phyloP scores from a whole-genome alignment of 495 filamentous ascomycete species.

The Neurospora sublineolata region DNA sequence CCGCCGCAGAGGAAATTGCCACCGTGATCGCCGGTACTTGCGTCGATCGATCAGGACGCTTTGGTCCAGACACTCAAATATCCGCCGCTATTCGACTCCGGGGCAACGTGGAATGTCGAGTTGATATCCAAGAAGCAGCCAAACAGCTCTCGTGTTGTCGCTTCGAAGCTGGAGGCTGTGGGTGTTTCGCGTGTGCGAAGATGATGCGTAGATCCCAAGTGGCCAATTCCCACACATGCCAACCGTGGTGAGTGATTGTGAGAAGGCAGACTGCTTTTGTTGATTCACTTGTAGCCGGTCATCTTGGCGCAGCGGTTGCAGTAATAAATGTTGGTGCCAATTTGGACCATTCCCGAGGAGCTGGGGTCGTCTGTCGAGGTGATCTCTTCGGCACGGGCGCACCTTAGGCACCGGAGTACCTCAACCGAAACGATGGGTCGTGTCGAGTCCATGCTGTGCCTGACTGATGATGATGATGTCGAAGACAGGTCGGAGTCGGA shows the following conservation, averaged over 20 bases:
- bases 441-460: conserved; percentile 33
- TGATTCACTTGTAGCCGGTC: conserved; percentile 55
- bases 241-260: background rate
- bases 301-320: conserved; percentile 62
- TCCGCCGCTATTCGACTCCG: background rate
- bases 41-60: background rate
- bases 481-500: conserved; percentile 32
- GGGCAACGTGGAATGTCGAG: background rate
- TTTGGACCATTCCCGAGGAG: conserved; percentile 49
- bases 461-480: conserved; percentile 10
- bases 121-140: background rate
- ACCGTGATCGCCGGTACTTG: background rate
- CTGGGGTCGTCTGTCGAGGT: conserved; percentile 43
- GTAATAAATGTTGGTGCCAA: conserved; percentile 71
- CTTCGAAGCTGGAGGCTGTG: background rate
- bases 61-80: background rate
- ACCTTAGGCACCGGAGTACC: conserved; percentile 43
- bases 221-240: background rate
- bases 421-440: conserved; percentile 36
- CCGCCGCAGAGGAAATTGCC: background rate
- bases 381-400: conserved; percentile 42
- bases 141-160: background rate
- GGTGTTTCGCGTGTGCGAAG: background rate
- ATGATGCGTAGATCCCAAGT: background rate
- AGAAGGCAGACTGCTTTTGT: background rate